phyloP scores from a whole-genome alignment of 2,329 filamentous ascomycete species.

The Ascochyta pisi region DNA sequence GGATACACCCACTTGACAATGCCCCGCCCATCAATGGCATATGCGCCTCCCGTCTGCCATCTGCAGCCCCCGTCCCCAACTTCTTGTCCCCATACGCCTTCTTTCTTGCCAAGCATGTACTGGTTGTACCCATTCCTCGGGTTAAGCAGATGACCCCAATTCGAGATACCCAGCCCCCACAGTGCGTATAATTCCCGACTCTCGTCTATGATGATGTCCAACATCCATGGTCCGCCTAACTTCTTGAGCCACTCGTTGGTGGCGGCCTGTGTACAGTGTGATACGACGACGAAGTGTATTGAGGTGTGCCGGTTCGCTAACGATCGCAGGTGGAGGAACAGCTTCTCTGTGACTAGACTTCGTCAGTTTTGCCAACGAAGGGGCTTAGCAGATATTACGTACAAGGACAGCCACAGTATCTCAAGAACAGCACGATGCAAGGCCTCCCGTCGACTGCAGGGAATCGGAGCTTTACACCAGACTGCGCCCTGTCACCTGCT shows the following conservation, averaged over 20 bases:
- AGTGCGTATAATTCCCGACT: slow-evolving; percentile 64
- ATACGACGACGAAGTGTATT: slow-evolving; percentile 65
- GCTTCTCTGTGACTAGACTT: slow-evolving; percentile 50
- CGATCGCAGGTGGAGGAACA: slow-evolving; percentile 63
- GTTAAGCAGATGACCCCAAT: slow-evolving; percentile 44
- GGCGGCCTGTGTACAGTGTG: slow-evolving; percentile 64
- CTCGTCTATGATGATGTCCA: slow-evolving; percentile 64
- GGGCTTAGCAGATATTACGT: not conserved
- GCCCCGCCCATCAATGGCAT: slow-evolving; percentile 42
- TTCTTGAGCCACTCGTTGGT: slow-evolving; percentile 65
- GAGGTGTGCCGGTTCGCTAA: slow-evolving; percentile 61
- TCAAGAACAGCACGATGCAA: slow-evolving; percentile 41
- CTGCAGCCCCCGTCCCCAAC: slow-evolving; percentile 46
- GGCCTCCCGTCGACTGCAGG: slow-evolving; percentile 40
- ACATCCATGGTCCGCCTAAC: slow-evolving; percentile 64
- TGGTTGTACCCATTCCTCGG: slow-evolving; percentile 47
- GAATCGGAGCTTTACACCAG: slow-evolving; percentile 40
- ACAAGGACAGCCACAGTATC: slow-evolving; percentile 48
- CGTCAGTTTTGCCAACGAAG: not conserved
- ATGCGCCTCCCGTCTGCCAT: slow-evolving; percentile 46
- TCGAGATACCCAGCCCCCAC: slow-evolving; percentile 63
- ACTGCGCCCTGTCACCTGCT: slow-evolving; percentile 37
- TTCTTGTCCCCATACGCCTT: slow-evolving; percentile 44
- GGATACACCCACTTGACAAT: slow-evolving; percentile 45
- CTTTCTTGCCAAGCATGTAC: slow-evolving; percentile 43